Conservation (phyloP, 371 early-diverging fungal species). For the Catenaria anguillulae region DNA sequence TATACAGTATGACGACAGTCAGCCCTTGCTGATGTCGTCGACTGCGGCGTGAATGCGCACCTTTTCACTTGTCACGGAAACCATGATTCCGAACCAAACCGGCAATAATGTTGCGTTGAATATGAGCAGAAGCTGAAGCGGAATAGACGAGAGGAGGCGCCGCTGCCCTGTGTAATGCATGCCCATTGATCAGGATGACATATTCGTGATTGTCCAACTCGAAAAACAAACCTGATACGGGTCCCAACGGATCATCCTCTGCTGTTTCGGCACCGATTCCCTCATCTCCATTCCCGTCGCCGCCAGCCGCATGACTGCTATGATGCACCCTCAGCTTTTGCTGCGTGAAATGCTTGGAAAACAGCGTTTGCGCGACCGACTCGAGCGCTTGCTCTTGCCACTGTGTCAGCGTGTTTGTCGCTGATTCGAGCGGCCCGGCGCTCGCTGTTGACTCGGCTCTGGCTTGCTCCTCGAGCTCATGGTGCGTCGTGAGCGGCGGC, state of each 20-base stretch:
- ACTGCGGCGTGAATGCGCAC: not conserved
- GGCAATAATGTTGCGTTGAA: not conserved
- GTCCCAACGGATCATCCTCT: not conserved
- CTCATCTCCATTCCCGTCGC: too few relatives aligned
- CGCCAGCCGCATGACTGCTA: not conserved
- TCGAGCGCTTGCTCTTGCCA: not conserved
- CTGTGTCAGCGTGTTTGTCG: too few relatives aligned
- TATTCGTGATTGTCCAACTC: not conserved
- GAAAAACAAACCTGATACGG: not conserved
- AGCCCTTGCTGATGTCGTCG: not conserved
- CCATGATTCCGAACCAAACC: not conserved
- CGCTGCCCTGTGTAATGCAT: not conserved
- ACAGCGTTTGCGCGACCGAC: not conserved
- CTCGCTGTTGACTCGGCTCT: too few relatives aligned
- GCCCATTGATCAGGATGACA: not conserved
- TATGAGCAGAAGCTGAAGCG: not conserved
- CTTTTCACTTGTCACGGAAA: not conserved
- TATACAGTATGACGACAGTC: too few relatives aligned
- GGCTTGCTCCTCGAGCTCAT: too few relatives aligned
- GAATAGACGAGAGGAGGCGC: not conserved
- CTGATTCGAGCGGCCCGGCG: too few relatives aligned
- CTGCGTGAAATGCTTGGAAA: not conserved
- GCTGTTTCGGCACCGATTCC: too few relatives aligned
- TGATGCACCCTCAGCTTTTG: not conserved
- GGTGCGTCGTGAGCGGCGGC: too few relatives aligned